Conservation (phyloP, 495 filamentous ascomycete species). For the Aspergillus avenaceus region DNA sequence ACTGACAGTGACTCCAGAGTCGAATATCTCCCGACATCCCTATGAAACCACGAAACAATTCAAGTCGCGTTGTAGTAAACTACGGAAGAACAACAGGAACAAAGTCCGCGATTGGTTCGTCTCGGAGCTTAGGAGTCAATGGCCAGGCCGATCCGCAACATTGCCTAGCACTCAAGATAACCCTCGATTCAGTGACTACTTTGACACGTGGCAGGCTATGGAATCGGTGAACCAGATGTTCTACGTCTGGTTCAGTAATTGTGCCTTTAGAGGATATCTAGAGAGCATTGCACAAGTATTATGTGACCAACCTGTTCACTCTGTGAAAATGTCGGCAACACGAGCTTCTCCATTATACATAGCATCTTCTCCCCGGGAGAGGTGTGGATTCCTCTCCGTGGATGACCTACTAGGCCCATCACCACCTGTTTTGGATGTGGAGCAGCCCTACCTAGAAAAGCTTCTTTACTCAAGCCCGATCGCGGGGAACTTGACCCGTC, state of each 20-base stretch:
- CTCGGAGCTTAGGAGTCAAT: background rate
- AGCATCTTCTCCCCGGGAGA: background rate
- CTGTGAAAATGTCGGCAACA: background rate
- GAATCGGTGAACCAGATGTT: background rate
- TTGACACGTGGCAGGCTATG: background rate
- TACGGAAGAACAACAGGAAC: background rate
- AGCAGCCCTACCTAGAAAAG: background rate
- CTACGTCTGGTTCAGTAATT: background rate
- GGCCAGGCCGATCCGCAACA: background rate
- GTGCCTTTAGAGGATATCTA: background rate
- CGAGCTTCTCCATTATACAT: background rate
- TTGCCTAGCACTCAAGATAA: background rate
- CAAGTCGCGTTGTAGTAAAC: background rate
- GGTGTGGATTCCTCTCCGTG: background rate
- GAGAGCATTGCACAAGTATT: background rate
- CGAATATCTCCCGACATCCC: background rate
- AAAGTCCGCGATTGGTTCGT: background rate
- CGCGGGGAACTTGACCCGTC: background rate
- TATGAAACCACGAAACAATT: background rate
- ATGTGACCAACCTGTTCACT: background rate
- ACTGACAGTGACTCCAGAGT: background rate
- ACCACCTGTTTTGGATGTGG: background rate
- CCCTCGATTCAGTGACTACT: background rate
- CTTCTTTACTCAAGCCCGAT: background rate
- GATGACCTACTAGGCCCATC: background rate